phyloP scores from a whole-genome alignment of 2,329 filamentous ascomycete species.

The Venturia carpophila region DNA sequence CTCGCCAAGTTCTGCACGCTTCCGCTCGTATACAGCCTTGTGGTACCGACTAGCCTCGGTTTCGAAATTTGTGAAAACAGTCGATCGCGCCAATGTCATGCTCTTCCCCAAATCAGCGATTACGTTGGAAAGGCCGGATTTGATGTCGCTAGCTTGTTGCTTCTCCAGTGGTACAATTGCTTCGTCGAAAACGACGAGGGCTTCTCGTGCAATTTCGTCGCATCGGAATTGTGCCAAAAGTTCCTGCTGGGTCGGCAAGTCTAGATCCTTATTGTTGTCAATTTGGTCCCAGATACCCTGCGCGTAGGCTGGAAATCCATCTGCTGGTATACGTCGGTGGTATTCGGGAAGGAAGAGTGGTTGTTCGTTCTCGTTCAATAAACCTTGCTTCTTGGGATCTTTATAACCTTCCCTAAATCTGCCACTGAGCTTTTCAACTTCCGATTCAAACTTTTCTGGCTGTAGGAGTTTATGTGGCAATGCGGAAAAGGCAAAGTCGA shows the following conservation, averaged over 20 bases:
- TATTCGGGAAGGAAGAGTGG: constrained; percentile 90
- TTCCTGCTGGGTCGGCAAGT: constrained; percentile 94
- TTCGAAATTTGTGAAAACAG: constrained; percentile 77
- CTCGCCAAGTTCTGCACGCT: constrained; percentile 72
- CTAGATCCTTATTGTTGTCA: constrained; percentile 95
- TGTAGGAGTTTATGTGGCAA: constrained; percentile 96
- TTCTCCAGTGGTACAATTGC: constrained; percentile 79
- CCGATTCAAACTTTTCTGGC: constrained; percentile 77
- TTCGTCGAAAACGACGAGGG: constrained; percentile 73
- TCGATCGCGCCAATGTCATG: constrained; percentile 64
- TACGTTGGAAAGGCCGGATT: constrained; percentile 64
- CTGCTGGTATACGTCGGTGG: constrained; percentile 88
- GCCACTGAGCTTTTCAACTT: constrained; percentile 69
- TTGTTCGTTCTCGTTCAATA: constrained; percentile 63
- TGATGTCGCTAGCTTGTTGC: constrained; percentile 59
- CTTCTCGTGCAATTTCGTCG: constrained; percentile 90
- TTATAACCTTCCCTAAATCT: constrained; percentile 78
- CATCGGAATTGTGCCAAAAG: constrained; percentile 94
- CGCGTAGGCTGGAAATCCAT: constrained; percentile 92
- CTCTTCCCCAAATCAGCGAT: constrained; percentile 65
- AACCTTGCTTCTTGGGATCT: constrained; percentile 53
- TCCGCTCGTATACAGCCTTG: constrained; percentile 86
- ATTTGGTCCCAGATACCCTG: constrained; percentile 97
- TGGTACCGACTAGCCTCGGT: constrained; percentile 88
- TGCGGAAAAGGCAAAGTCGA: constrained; percentile 94